These are phyloP conservation scores for Coemansia umbellata DNA, from an alignment of 192 early-diverging fungal species.

Conservation along the genomic window DNA sequence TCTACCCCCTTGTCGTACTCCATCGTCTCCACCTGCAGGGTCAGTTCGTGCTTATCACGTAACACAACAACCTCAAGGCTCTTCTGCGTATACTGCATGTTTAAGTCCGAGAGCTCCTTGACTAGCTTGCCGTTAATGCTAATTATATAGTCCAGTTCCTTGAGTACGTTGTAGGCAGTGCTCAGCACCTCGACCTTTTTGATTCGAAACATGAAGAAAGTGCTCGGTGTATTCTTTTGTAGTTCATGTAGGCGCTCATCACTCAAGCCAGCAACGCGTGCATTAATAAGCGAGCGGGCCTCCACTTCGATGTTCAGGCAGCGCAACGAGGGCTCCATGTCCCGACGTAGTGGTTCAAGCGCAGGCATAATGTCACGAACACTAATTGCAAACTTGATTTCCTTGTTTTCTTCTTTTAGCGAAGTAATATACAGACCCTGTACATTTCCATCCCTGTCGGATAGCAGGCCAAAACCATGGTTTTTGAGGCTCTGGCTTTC, in stretches of 20 bases:
- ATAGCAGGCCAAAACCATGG: conserved; percentile 34
- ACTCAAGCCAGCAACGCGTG: conserved; percentile 58
- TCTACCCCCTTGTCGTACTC: conserved; percentile 56
- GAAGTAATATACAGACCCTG: conserved; percentile 40
- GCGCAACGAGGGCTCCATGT: conserved; percentile 53
- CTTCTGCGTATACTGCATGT: conserved; percentile 53
- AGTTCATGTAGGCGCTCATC: conserved; percentile 57
- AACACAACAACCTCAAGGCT: conserved; percentile 58
- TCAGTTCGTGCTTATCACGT: conserved; percentile 67
- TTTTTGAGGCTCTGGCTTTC: conserved; percentile 26
- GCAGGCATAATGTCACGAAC: conserved; percentile 53
- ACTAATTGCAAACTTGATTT: conserved; percentile 17
- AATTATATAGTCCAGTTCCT: conserved; percentile 67
- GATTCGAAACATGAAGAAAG: conserved; percentile 57
- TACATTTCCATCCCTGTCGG: conserved; percentile 29
- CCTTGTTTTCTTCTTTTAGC: conserved; percentile 24
- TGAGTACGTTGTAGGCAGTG: conserved; percentile 53
- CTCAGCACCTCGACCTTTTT: conserved; percentile 57
- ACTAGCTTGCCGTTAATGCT: conserved; percentile 62
- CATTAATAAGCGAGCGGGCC: conserved; percentile 57
- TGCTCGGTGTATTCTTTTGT: conserved; percentile 52
- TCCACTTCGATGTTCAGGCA: conserved; percentile 62
- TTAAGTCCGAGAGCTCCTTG: conserved; percentile 59
- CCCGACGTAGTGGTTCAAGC: conserved; percentile 42
- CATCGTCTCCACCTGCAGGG: conserved; percentile 62